phyloP scores from a whole-genome alignment of 495 filamentous ascomycete genomes.

The Parmelia sp. region DNA sequence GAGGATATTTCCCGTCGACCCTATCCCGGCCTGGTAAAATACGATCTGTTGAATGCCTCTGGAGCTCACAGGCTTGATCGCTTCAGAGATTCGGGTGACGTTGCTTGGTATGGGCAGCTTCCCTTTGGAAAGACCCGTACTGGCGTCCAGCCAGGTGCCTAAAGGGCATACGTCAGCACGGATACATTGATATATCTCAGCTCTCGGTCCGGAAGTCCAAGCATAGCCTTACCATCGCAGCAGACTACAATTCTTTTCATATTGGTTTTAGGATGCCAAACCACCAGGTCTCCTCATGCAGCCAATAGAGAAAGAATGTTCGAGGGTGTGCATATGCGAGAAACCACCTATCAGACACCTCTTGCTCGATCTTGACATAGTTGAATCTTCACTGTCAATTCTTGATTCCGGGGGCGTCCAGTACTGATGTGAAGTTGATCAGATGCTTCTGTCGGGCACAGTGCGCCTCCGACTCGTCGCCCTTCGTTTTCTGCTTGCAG shows the following conservation, averaged over 20 bases:
- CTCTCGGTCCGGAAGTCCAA: neutral
- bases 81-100: slow-evolving; percentile 38
- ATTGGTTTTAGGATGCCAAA: neutral
- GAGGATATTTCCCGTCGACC: slow-evolving; percentile 32
- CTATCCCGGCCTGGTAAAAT: slow-evolving; percentile 51
- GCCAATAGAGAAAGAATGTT: neutral
- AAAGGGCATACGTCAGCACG: neutral
- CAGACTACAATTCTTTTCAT: slow-evolving; percentile 27
- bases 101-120: slow-evolving; percentile 39
- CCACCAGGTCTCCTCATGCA: neutral
- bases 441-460: neutral
- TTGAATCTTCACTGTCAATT: neutral
- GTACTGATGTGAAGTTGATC: slow-evolving; percentile 5
- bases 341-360: neutral
- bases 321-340: neutral
- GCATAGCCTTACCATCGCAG: slow-evolving; percentile 20
- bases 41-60: slow-evolving; percentile 41
- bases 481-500: neutral
- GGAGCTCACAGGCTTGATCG: slow-evolving; percentile 33
- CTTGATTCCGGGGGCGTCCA: neutral
- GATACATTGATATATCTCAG: neutral
- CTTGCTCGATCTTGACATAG: slow-evolving; percentile 18
- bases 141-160: slow-evolving; percentile 27
- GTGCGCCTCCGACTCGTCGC: neutral
- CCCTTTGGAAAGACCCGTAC: slow-evolving; percentile 22